A percentile compares a stretch with the other conserved stretches of the same genome.
Evolutionary conservation across 805 yeast genomes (phyloP).

Genomic region (Nakazawaea pomicola): DNA sequence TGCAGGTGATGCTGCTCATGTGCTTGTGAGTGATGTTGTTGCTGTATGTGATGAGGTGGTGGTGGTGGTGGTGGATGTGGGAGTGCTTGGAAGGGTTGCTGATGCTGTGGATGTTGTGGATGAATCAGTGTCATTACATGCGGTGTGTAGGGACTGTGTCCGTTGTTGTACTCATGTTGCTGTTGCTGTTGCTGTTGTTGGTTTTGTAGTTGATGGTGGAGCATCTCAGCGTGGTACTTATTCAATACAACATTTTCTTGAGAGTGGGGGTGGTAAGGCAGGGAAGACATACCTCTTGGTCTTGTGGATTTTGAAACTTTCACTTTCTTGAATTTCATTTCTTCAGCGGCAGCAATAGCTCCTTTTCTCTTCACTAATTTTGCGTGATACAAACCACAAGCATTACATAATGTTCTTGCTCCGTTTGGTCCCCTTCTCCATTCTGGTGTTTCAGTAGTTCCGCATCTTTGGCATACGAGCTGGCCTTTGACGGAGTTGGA

Average conservation of each 20-base stretch:
- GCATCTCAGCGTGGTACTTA: constrained; percentile 2
- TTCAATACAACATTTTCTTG: constrained; percentile 1
- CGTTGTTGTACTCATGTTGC: background rate
- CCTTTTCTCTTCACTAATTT: constrained; percentile 61
- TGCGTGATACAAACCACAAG: constrained; percentile 75
- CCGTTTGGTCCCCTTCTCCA: constrained; percentile 86
- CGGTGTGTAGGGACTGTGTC: constrained; percentile 5
- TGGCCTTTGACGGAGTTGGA: constrained; percentile 1
- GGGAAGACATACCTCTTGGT: background rate
- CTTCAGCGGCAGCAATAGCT: constrained; percentile 43
- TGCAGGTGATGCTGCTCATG: background rate
- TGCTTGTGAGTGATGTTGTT: background rate
- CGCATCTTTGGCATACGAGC: constrained; percentile 29
- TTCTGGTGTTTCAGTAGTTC: constrained; percentile 63
- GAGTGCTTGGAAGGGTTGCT: background rate
- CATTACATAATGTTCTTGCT: constrained; percentile 71
- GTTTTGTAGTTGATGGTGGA: constrained; percentile 7
- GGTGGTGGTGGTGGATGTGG: background rate
- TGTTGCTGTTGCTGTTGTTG: constrained; percentile 1
- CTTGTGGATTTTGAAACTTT: background rate
- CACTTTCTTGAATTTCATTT: constrained; percentile 24
- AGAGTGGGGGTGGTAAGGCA: background rate
- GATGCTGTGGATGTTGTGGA: constrained; percentile 1
- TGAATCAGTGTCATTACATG: background rate
- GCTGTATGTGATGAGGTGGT: background rate